Base-by-base conservation (phyloP, 306 rosid genomes). In the Macrotyloma uniflorum region DNA sequence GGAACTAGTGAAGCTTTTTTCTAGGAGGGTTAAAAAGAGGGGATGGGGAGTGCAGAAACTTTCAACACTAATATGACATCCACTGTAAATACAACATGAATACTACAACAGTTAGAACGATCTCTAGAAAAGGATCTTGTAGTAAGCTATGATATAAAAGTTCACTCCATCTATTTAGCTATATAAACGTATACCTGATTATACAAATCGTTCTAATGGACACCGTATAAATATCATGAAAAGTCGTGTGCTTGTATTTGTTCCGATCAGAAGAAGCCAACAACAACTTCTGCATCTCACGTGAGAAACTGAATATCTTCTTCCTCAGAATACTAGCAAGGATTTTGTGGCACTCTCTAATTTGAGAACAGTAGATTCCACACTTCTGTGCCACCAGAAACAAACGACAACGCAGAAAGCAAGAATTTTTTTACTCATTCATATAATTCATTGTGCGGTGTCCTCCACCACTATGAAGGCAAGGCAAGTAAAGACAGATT, bases 241-340 rank as follows among this genome's bases (percentile, higher is more conserved):
- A 63, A 58, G 5, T 72, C 15, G 5, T 15, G 18, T 67, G 26
- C 54, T 61, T 35, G 50, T 61, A 63, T 70, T 62, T 50, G 78
- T 76, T 62, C 51, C 53, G 20, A 19, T 63, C 14, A 70, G 5
- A 61, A 51, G 70, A n/a, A n/a, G n/a, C 50, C 47, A n/a, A n/a
- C 43, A 38, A 40, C 77, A 67, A 35, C 75, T 55, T 13, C 64
- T 38, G 67, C 73, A 20, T 74, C 75, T 65, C 65, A 22, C 45
- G 61, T 62, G 40, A n/a, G 47, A 72, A 64, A 23, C 53, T 71
- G 24, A 38, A n/a, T 28, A 19, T 74, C 69, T 72, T 54, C 70
- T 71, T 53, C 54, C 74, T 58, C 62, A 6, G 54, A 70, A 70
- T 20, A 62, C 18, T 10, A 68, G 59, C 51, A 18, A 28, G 23